Conservation (phyloP, 345 rosid species). For the Carallia brachiata region DNA sequence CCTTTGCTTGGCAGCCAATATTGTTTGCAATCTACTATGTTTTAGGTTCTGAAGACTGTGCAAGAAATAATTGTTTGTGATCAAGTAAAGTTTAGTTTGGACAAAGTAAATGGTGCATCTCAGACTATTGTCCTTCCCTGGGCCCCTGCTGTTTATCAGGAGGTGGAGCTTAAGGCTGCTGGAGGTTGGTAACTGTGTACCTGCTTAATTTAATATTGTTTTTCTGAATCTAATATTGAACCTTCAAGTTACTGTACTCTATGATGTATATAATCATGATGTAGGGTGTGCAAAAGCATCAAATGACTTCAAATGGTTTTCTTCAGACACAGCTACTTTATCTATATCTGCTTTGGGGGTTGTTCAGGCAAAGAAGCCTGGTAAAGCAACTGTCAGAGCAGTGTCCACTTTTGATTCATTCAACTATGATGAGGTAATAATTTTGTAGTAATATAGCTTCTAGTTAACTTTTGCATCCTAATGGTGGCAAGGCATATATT, state of each 20-base stretch:
- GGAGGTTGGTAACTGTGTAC: slow-evolving; percentile 59
- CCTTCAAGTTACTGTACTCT: not conserved
- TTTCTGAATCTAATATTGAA: not conserved
- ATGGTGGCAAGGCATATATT: not conserved
- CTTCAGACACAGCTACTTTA: slow-evolving; percentile 61
- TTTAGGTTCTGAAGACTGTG: slow-evolving; percentile 63
- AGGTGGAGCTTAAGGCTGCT: slow-evolving; percentile 65
- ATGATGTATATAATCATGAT: slow-evolving; percentile 18
- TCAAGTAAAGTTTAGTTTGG: slow-evolving; percentile 56
- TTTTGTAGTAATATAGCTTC: not conserved
- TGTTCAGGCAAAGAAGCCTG: slow-evolving; percentile 88
- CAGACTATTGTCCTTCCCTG: slow-evolving; percentile 68
- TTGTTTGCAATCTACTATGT: slow-evolving; percentile 20
- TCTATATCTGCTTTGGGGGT: slow-evolving; percentile 73
- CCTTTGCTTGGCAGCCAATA: not conserved
- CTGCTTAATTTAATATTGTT: not conserved
- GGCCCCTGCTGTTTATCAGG: slow-evolving; percentile 79
- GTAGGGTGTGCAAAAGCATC: slow-evolving; percentile 80
- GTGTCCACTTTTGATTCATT: slow-evolving; percentile 69
- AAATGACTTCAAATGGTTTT: slow-evolving; percentile 87
- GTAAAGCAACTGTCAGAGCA: slow-evolving; percentile 74
- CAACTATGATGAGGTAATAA: slow-evolving; percentile 82
- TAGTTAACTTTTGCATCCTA: not conserved
- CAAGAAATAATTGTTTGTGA: slow-evolving; percentile 84
- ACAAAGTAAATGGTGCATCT: slow-evolving; percentile 35